Percentiles rank a stretch among this genome's conserved stretches.
Conservation (phyloP, 257 asterid species). For the Ehretia macrophylla region DNA sequence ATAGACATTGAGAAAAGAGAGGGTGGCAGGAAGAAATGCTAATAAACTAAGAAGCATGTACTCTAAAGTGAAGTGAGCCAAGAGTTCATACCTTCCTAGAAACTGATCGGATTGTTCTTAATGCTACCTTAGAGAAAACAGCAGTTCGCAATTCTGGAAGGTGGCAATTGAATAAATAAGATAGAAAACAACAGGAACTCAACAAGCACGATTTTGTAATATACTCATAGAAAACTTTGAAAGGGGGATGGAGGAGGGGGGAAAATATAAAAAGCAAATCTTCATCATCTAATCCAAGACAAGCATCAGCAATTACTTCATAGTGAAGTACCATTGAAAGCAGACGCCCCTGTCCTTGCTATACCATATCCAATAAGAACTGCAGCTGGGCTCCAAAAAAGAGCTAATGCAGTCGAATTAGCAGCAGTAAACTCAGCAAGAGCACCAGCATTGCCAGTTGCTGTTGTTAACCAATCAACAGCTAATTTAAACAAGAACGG, state of each 20-base stretch:
- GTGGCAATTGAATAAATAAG: constrained; percentile 12
- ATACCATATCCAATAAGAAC: constrained; percentile 88
- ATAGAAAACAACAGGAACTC: constrained; percentile 7
- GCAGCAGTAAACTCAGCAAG: constrained; percentile 79
- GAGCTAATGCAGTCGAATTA: constrained; percentile 67
- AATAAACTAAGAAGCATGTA: too few species aligned
- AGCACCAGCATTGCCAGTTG: constrained; percentile 66
- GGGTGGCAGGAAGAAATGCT: too few species aligned
- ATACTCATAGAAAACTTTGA: not conserved
- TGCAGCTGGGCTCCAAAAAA: constrained; percentile 89
- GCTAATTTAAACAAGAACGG: constrained; percentile 96
- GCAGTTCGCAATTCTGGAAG: constrained; percentile 87
- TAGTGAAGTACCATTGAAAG: constrained; percentile 77
- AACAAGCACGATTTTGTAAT: not conserved
- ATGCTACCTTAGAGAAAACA: constrained; percentile 90
- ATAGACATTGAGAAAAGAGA: too few species aligned
- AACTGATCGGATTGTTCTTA: constrained; percentile 88
- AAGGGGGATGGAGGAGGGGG: not conserved
- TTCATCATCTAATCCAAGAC: constrained; percentile 10
- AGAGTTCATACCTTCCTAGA: constrained; percentile 64
- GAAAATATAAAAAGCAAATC: not conserved
- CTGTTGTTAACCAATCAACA: constrained; percentile 83
- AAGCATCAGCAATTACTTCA: constrained; percentile 40
- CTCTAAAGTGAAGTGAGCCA: not conserved
- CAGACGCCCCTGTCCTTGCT: constrained; percentile 89